Conservation (phyloP, 495 filamentous ascomycete species). For the Neurospora intermedia region DNA sequence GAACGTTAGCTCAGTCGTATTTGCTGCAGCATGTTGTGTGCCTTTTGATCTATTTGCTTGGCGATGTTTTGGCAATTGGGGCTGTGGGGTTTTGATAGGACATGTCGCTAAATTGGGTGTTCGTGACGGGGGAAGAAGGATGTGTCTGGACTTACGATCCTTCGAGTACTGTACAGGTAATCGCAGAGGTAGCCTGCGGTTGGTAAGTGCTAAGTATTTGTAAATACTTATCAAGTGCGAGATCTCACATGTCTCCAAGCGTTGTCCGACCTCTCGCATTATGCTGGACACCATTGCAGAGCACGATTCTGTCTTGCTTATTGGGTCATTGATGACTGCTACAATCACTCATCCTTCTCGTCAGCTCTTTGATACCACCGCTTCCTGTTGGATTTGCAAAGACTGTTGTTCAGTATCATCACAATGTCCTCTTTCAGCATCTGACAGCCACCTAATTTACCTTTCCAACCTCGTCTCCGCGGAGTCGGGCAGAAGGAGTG, state of each 20-base stretch:
- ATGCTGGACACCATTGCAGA: neutral
- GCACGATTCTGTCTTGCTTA: neutral
- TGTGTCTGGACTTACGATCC: neutral
- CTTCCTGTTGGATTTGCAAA: neutral
- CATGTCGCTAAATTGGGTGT: neutral
- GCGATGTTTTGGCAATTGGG: neutral
- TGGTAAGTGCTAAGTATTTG: neutral
- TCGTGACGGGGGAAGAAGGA: neutral
- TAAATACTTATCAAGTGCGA: no score
- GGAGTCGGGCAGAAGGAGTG: neutral
- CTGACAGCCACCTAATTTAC: neutral
- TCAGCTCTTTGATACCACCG: neutral
- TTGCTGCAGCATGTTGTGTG: neutral
- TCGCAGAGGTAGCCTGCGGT: neutral
- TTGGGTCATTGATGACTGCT: neutral
- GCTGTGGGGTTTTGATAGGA: neutral
- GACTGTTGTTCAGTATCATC: neutral
- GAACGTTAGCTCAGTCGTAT: neutral
- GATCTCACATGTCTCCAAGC: no score
- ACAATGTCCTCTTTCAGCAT: neutral
- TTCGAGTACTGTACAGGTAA: neutral
- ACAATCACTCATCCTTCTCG: neutral
- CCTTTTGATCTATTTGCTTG: neutral
- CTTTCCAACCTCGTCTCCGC: neutral
- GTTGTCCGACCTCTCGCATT: no score